Evolutionary conservation across 148 eudicot genomes (phyloP).

Genomic region (Chenopodium album): DNA sequence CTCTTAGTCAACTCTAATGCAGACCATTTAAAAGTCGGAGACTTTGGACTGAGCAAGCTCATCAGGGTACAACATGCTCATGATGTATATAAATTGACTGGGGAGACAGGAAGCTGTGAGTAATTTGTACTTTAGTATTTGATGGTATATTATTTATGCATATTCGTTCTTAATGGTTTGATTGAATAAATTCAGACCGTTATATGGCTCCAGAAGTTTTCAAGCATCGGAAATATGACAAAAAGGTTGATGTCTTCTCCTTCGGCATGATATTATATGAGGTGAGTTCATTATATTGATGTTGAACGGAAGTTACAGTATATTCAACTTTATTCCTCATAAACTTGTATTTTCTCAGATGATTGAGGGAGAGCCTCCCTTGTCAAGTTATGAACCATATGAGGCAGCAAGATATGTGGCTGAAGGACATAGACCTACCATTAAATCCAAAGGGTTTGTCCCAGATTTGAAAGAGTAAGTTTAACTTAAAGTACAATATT

Average conservation of each 20-base stretch:
- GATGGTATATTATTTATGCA: slow-evolving; percentile 1
- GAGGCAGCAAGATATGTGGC: slow-evolving; percentile 78
- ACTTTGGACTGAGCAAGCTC: slow-evolving; percentile 98
- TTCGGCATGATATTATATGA: slow-evolving; percentile 94
- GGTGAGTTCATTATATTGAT: slow-evolving; percentile 48
- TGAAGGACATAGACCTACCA: slow-evolving; percentile 75
- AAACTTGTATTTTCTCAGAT: slow-evolving; percentile 42
- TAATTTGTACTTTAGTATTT: slow-evolving; percentile 22
- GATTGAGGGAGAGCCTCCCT: slow-evolving; percentile 86
- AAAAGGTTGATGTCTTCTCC: slow-evolving; percentile 97
- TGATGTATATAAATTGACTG: slow-evolving; percentile 96
- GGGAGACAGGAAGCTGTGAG: slow-evolving; percentile 99
- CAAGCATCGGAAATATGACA: slow-evolving; percentile 91
- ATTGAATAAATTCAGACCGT: slow-evolving; percentile 56
- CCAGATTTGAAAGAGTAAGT: slow-evolving; percentile 79
- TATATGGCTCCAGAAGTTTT: slow-evolving; percentile 99
- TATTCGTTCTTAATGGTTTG: not conserved
- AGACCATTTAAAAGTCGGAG: slow-evolving; percentile 97
- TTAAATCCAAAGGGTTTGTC: slow-evolving; percentile 57
- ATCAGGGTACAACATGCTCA: slow-evolving; percentile 82
- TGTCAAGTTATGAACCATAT: slow-evolving; percentile 63
- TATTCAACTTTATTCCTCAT: slow-evolving; percentile 13
- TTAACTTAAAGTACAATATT: not conserved
- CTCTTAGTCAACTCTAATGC: slow-evolving; percentile 92
- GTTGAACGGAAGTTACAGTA: not conserved